Evolutionary conservation across 2,329 filamentous ascomycete genomes (phyloP).

Genomic region (Ophiosphaerella korrae): DNA sequence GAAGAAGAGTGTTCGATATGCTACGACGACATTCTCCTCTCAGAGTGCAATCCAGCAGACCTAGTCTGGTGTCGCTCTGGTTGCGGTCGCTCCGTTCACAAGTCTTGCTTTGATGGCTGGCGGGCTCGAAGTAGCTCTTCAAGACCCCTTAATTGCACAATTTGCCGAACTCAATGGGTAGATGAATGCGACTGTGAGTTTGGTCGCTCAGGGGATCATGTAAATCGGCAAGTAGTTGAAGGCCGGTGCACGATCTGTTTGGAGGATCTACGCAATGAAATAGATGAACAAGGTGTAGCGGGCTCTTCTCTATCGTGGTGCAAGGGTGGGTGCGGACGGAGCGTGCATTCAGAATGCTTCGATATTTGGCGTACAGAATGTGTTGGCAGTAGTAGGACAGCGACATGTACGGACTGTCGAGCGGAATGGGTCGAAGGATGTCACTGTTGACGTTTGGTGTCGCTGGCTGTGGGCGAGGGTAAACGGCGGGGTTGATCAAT

Average conservation of each 20-base stretch:
- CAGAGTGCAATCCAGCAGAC: slow-evolving; percentile 1
- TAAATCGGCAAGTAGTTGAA: background rate
- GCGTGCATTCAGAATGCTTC: slow-evolving; percentile 19
- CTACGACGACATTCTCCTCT: slow-evolving; percentile 10
- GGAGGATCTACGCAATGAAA: slow-evolving; percentile 1
- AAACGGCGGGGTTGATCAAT: background rate
- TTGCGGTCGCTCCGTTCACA: slow-evolving; percentile 21
- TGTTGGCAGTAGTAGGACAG: background rate
- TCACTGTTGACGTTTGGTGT: background rate
- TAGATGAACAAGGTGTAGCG: background rate
- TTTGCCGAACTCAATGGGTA: slow-evolving; percentile 21
- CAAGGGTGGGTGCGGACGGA: slow-evolving; percentile 19
- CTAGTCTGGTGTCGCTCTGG: slow-evolving; percentile 24
- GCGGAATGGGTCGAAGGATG: slow-evolving; percentile 8
- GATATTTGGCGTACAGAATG: slow-evolving; percentile 11
- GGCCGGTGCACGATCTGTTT: slow-evolving; percentile 9
- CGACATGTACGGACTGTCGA: slow-evolving; percentile 10
- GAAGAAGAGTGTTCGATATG: slow-evolving; percentile 28
- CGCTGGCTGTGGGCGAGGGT: no score
- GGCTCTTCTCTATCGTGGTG: slow-evolving; percentile 14
- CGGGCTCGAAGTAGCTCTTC: background rate
- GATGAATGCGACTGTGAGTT: slow-evolving; percentile 9
- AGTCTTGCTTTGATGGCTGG: slow-evolving; percentile 21
- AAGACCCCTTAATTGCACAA: slow-evolving; percentile 5
- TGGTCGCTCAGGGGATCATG: slow-evolving; percentile 1